Conservation (phyloP, 139 green algal species). For the Picochlorum costavermella region DNA sequence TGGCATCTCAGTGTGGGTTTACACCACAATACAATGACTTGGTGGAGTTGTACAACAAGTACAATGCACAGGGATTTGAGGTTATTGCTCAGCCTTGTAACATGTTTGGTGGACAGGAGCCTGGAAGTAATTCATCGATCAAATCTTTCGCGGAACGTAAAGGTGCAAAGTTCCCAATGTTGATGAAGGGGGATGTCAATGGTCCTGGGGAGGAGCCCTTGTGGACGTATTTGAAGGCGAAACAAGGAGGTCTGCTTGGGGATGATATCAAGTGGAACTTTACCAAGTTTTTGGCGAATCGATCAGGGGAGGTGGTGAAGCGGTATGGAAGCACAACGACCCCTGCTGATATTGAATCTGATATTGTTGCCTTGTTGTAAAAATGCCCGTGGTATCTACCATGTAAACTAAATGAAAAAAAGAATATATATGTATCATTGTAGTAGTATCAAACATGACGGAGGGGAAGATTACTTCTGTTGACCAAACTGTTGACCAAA, state of each 20-base stretch:
- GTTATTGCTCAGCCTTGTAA: constrained; percentile 75
- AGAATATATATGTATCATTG: neutral
- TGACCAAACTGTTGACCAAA: neutral
- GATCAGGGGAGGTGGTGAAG: constrained; percentile 25
- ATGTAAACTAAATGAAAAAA: neutral
- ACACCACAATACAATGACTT: constrained; percentile 54
- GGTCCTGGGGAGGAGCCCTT: constrained; percentile 28
- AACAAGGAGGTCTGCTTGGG: constrained; percentile 50
- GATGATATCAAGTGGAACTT: constrained; percentile 60
- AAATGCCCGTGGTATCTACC: neutral
- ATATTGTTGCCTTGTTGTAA: constrained; percentile 32
- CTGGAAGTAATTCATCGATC: constrained; percentile 53
- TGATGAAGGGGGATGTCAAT: constrained; percentile 65
- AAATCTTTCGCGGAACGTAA: constrained; percentile 58
- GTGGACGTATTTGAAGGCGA: constrained; percentile 51
- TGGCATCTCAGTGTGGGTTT: constrained; percentile 44
- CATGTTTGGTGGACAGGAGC: constrained; percentile 71
- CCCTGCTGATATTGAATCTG: constrained; percentile 27
- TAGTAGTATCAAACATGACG: constrained; percentile 1
- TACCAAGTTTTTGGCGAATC: constrained; percentile 27
- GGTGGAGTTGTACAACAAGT: constrained; percentile 62
- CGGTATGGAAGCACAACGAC: constrained; percentile 18
- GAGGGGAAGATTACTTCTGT: neutral
- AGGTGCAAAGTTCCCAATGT: constrained; percentile 48
- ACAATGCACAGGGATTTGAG: constrained; percentile 49